Base-by-base conservation (phyloP, 2,329 filamentous ascomycete species). In the Colletotrichum coccodes region DNA sequence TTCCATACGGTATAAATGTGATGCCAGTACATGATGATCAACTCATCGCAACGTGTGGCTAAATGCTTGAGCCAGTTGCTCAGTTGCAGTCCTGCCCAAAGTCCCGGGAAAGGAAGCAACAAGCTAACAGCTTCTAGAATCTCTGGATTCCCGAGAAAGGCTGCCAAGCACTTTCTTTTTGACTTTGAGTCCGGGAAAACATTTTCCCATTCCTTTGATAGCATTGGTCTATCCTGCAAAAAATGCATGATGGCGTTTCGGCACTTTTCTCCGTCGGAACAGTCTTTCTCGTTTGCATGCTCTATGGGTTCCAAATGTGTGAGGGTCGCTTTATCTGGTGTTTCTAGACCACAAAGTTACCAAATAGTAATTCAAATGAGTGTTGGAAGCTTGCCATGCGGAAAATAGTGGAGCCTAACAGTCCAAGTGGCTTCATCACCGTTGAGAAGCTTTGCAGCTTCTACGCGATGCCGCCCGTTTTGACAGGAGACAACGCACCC, bases 11-110 rank as follows among this genome's bases (percentile, higher is more conserved):
- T n/a, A 32, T 40, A 46, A 18, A 58, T 58, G 16, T 47, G 23
- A 44, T 8, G 21, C 54, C 38, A 58, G 23, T 47, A 58, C 38
- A 58, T 58, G 3, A 58, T 44, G n/a, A 58, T 47, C n/a, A 58
- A 23, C 21, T 58, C 34, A 23, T 58, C 34, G 42, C 21, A 58
- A n/a, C 54, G 34, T 8, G 21, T 47, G 4, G 54, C 54, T 30
- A 58, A 23, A 38, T 44, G 23, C 28, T 58, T 44, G 4, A 58
- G 54, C 54, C 34, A 58, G 23, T 44, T 58, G 12, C 54, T 18
- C 3, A 58, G 38, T 26, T 47, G 34, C 8, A 58, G 38, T 8
- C 54, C 54, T 16, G 34, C 36, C 54, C 36, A 58, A 23, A 44
- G 54, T n/a, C 34, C 54, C 18, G 38, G 36, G 42, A 44, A 58